Evolutionary conservation across 441 rosid species (phyloP), one percentile per base, ranked within the genome.

Genomic region (Populus hybrid): DNA sequence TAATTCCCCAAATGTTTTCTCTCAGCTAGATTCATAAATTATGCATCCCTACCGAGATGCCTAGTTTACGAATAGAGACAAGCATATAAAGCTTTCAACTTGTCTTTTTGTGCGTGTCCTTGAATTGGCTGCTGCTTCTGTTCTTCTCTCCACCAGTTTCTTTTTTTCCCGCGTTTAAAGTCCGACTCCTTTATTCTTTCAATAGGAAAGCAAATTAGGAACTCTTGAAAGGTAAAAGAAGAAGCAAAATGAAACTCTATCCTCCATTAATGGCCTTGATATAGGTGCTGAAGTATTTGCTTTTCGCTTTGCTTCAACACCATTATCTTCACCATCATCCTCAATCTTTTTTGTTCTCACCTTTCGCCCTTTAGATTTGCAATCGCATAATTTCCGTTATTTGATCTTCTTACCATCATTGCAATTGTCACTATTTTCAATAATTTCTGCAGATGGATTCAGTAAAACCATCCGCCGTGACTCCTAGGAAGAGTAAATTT

Each of bases 381-480:
- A 26, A 70, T 79, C 67, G 42, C 72, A 69, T 70, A 2, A 34
- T 23, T 67, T 65, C 38, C 16, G 7, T 61, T 76, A 7, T 70
- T 59, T 57, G 57, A n/a, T 64, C 3, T 8, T 65, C 40, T 79
- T 35, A 30, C 67, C 65, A 67, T 42, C 65, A 75, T 40, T 69
- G 71, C 46, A 5, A 16, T 53, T 16, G 61, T 53, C 66, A 77
- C 72, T 70, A 67, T 83, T 81, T 73, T 19, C 80, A 7, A 18
- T 79, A 61, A 38, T 76, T 38, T 70, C 40, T 85, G 85, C 87
- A 87, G 91, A 90, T 94, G 98, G 98, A 90, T 79, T 80, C 93
- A 19, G 91, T 87, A 66, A 88, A 86, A 66, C 89, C 81, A n/a
- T 73, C 94, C 11, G 75, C 84, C 11, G 79, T 85, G 77, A 79